Base-by-base conservation (phyloP, 2,329 filamentous ascomycete species). In the Lecanicillium sp. region DNA sequence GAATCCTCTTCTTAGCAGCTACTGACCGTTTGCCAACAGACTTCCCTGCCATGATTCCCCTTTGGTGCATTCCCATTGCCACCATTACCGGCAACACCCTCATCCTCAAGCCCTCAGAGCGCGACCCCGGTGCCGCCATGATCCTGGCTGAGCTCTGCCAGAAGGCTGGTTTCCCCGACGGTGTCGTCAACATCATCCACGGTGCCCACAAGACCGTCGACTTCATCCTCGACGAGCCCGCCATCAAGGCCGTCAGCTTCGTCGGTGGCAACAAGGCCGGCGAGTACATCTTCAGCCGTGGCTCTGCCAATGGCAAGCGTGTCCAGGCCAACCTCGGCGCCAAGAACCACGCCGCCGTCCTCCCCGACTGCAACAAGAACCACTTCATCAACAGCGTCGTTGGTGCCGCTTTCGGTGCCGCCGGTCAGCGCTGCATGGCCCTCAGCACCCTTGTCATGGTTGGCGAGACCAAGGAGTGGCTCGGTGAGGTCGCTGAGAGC, bases 281-380 rank as follows among this genome's bases (percentile, higher is more conserved):
- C 55, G 84, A 90, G 66, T 92, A 92, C 68, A 92, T 92, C 61
- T 92, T 80, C 64, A 64, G 69, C 40, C 78, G 84, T 41, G 86
- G 79, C 22, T 87, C 84, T 2, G 85, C 84, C 55, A 87, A 90
- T 54, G 86, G 87, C 55, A 92, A 92, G 74, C 82, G 86, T 53
- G 84, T 89, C 22, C 87, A 92, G 66, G 86, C 86, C 59, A 92
- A 92, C 65, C 66, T 92, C 45, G 87, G 86, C 29, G 86, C 86
- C 49, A 92, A 92, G 75, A 92, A 92, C 71, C 86, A 92, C 60
- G 85, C 85, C 19, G 83, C 84, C 38, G 80, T 92, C 20, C 74
- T 90, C 44, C 86, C 86, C 14, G 86, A 92, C 68, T 84, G 81
- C 69, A 89, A 92, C 71, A 90, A 88, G 75, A 89, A 92, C 69